Evolutionary conservation across 2,329 filamentous ascomycete genomes (phyloP).

Genomic region (Fusarium chaquense): DNA sequence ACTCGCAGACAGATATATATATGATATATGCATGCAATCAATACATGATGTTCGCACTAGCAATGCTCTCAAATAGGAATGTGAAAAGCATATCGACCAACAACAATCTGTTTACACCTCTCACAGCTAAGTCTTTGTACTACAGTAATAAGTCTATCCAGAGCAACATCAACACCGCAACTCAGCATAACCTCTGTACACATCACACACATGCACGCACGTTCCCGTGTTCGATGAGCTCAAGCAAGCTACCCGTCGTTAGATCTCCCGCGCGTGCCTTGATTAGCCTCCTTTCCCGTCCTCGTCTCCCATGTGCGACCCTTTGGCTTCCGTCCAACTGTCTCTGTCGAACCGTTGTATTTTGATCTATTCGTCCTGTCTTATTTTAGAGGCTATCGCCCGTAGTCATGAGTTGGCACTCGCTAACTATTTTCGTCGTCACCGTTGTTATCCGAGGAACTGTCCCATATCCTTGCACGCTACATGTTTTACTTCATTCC

Average conservation of each 20-base stretch:
- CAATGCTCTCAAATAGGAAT: not conserved
- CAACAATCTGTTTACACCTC: not conserved
- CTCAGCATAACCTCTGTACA: constrained; percentile 17
- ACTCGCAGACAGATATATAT: not conserved
- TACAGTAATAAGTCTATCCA: constrained; percentile 4
- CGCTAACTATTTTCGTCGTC: constrained; percentile 11
- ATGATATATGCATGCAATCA: not conserved
- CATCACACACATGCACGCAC: constrained; percentile 38
- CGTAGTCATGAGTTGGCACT: constrained; percentile 24
- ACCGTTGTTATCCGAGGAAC: not conserved
- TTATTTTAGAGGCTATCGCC: constrained; percentile 16
- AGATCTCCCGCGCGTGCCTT: constrained; percentile 42
- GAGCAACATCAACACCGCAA: constrained; percentile 7
- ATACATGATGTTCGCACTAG: not conserved
- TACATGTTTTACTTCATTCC: not conserved
- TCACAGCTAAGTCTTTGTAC: not conserved
- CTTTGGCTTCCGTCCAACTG: constrained; percentile 16
- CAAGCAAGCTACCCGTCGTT: constrained; percentile 47
- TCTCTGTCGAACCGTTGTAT: constrained; percentile 4
- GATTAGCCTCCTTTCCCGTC: constrained; percentile 29
- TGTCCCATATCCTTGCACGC: not conserved
- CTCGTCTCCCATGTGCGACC: constrained; percentile 28
- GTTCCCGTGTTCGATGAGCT: constrained; percentile 49
- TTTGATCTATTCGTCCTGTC: not conserved
- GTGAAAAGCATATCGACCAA: not conserved